Evolutionary conservation across 441 rosid species (phyloP).

Genomic region (Hura crepitans): DNA sequence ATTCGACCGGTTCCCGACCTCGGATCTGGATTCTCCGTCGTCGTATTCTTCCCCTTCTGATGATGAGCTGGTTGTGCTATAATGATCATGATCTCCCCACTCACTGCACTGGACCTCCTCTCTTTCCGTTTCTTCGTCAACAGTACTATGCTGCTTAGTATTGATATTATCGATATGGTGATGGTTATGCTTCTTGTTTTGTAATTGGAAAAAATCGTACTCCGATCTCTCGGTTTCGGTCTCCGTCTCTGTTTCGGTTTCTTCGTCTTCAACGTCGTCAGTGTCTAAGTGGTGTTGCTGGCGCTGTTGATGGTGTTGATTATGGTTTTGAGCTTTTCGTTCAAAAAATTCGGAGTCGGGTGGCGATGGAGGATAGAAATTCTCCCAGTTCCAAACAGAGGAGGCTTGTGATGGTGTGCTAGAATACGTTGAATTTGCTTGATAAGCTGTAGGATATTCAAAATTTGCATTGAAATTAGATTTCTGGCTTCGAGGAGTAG

Average conservation of each 20-base stretch:
- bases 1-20: constrained; percentile 54
- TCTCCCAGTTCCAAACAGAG: constrained; percentile 95
- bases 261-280: constrained; percentile 30
- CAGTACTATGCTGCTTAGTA: constrained; percentile 24
- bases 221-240: constrained; percentile 64
- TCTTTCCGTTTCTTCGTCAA: constrained; percentile 57
- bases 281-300: constrained; percentile 31
- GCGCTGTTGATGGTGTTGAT: constrained; percentile 18
- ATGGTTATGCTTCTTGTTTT: constrained; percentile 14
- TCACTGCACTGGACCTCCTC: constrained; percentile 97
- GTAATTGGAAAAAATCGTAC: constrained; percentile 47
- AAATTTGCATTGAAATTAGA: constrained; percentile 42
- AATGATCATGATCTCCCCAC: constrained; percentile 75
- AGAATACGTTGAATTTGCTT: constrained; percentile 55
- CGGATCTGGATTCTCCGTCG: constrained; percentile 60
- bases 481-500: constrained; percentile 57
- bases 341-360: constrained; percentile 80
- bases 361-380: constrained; percentile 88
- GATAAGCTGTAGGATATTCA: constrained; percentile 59
- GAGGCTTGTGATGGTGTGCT: constrained; percentile 80
- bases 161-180: constrained; percentile 17
- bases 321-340: constrained; percentile 37
- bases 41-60: constrained; percentile 43
- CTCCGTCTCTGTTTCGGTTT: constrained; percentile 38
- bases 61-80: constrained; percentile 54